Conservation (phyloP, 352 stramenopile species). For the Globisporangium canariense region DNA sequence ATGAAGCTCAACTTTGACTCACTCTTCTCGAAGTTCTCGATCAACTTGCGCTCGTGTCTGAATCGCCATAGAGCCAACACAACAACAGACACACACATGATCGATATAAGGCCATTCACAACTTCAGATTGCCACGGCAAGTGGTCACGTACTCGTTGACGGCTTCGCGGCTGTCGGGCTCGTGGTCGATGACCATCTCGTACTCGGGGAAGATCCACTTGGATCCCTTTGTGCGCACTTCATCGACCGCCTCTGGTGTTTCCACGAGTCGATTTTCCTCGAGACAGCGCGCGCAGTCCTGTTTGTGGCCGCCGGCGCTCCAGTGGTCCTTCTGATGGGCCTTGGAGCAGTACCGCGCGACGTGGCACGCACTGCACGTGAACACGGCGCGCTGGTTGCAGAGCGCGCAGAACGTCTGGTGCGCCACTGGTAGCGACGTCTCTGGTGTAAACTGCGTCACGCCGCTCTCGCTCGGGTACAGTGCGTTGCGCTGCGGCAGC, state of each 20-base stretch:
- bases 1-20: constrained; percentile 13
- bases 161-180: constrained; percentile 57
- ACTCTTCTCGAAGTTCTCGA: constrained; percentile 70
- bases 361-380: constrained; percentile 68
- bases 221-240: constrained; percentile 46
- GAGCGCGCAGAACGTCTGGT: constrained; percentile 39
- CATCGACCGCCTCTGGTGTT: constrained; percentile 24
- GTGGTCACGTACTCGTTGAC: constrained; percentile 46
- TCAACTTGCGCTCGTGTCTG: constrained; percentile 63
- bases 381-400: constrained; percentile 63
- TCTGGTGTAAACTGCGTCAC: constrained; percentile 24
- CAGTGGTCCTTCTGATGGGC: constrained; percentile 80
- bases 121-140: background rate
- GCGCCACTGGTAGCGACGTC: background rate
- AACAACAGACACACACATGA: background rate
- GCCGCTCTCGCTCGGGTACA: constrained; percentile 74
- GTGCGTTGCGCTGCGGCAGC: constrained; percentile 86
- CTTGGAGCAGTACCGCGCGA: constrained; percentile 79
- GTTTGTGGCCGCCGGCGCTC: constrained; percentile 62
- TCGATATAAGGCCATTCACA: background rate
- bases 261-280: constrained; percentile 32
- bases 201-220: constrained; percentile 78
- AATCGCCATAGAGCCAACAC: background rate
- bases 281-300: constrained; percentile 44
- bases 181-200: constrained; percentile 74